Evolutionary conservation across 352 stramenopile species (phyloP).

Genomic region (Phytopythium kandeliae): DNA sequence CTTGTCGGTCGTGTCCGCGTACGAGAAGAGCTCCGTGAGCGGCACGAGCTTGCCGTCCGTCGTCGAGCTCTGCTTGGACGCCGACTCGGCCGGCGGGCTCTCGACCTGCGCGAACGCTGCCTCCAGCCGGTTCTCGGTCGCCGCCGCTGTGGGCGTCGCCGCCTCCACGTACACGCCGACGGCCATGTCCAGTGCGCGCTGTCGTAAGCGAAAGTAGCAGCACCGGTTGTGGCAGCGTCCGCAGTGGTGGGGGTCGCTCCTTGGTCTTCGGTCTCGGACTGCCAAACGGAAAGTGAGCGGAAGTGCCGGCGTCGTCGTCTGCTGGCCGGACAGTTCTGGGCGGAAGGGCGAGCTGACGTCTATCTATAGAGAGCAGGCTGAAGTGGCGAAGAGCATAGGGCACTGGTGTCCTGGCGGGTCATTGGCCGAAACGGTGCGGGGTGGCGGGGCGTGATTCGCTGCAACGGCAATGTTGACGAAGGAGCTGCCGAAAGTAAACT

Average conservation of each 20-base stretch:
- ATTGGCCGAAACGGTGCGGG: background rate
- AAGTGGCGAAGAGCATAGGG: background rate
- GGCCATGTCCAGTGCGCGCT: slow-evolving; percentile 2
- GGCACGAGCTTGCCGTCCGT: slow-evolving; percentile 33
- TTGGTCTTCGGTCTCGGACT: no score
- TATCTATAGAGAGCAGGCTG: no score
- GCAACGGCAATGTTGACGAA: slow-evolving; percentile 3
- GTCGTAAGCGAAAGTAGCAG: no score
- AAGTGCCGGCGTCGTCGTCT: background rate
- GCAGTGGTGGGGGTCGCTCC: background rate
- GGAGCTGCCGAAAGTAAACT: background rate
- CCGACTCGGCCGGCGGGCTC: background rate
- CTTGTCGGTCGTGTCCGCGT: slow-evolving; percentile 29
- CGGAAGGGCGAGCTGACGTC: background rate
- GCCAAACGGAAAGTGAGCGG: background rate
- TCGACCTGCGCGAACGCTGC: slow-evolving; percentile 13
- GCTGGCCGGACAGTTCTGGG: background rate
- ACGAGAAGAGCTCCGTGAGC: slow-evolving; percentile 41
- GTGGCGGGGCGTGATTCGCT: background rate
- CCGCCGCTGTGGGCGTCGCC: slow-evolving; percentile 3
- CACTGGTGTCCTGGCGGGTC: background rate
- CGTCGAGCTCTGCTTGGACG: slow-evolving; percentile 13
- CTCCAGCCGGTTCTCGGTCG: slow-evolving; percentile 7
- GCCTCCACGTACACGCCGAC: slow-evolving; percentile 4
- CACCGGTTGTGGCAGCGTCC: no score